Base-by-base conservation (phyloP, 306 rosid species). In the Ochetophila trinervis region DNA sequence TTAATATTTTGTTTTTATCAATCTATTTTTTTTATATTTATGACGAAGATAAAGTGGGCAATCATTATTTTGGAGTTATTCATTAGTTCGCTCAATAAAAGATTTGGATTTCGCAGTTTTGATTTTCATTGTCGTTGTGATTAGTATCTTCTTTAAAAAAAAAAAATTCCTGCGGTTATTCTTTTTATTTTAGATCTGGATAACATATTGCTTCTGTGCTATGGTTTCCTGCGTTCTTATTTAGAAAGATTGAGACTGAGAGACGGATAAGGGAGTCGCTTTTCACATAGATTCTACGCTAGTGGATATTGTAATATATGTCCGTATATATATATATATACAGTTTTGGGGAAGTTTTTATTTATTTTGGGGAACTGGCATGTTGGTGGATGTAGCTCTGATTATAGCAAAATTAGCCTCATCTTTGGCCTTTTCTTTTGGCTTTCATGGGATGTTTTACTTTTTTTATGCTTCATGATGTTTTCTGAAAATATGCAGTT, bases 161-260 rank as follows among this genome's bases (percentile, higher is more conserved):
- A 36, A 15, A 40, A 6, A 8, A 6, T 40, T 40, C 0, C 45
- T 32, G 36, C 44, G 47, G 63, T 6, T 71, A 34, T 19, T 54
- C 60, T 57, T 24, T 35, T 7, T n/a, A 53, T 22, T 71, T 44
- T 40, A 35, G 65, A 56, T 62, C 66, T 62, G 27, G 0, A 47
- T 23, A 0, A 21, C 19, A 42, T 3, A 0, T 5, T 50, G 19
- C 40, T 36, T 67, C n/a, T 17, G 12, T 56, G 37, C 35, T 44
- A 27, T 62, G n/a, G n/a, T n/a, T n/a, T n/a, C n/a, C n/a, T n/a
- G 59, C 53, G 49, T 65, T 3, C 9, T 36, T 7, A 10, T 36
- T 36, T 36, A 36, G 42, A 36, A 36, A 5, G 42, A 36, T 7
- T 6, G 42, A 36, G 42, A 36, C 11, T 35, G 40, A 3, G 42